Base-by-base conservation (phyloP, 2,329 filamentous ascomycete species). In the Trichoderma atroviride region DNA sequence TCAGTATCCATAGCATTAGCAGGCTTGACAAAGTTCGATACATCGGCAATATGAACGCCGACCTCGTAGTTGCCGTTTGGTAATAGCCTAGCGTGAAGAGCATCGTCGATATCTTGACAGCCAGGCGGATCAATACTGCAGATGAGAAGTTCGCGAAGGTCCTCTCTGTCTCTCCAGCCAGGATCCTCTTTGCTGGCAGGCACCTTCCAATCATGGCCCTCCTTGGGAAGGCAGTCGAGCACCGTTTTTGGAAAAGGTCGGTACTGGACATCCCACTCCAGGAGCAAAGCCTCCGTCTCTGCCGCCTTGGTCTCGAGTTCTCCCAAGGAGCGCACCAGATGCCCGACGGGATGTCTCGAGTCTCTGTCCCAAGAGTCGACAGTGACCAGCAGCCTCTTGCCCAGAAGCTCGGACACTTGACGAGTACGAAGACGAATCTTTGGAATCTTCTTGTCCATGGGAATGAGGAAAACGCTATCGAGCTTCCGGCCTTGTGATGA, bases 11-110 rank as follows among this genome's bases (percentile, higher is more conserved):
- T 99, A 66, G 96, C 91, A 76, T 95, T 99, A 79, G 92, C 94
- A 31, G 96, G 94, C 81, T 96, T 97, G 76, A 99, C 96, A 77
- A 99, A 99, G 81, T 99, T 92, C 11, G 96, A 98, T n/a, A 99
- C 96, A 79, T 99, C 96, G 33, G 96, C 96, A 80, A 99, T 99
- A 80, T 99, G 96, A 19, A 99, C 96, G 72, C 96, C 96, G 11
- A 99, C 94, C 79, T 98, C 93, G 73, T 90, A 94, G 79, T 98
- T 97, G 55, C 96, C 96, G 75, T 98, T 98, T 0, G 93, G 91
- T 27, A 99, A 83, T 62, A 87, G 85, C 71, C 90, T 87, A 7
- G 96, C 94, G 79, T 99, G 96, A 7, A 99, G 87, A 22, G 96
- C 96, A 80, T 99, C 96, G 76, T 99, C 96, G 70, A 99, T 99